phyloP scores from a whole-genome alignment of 129 eudicot genomes.

The sunflower (Helianthus annuus) region DNA sequence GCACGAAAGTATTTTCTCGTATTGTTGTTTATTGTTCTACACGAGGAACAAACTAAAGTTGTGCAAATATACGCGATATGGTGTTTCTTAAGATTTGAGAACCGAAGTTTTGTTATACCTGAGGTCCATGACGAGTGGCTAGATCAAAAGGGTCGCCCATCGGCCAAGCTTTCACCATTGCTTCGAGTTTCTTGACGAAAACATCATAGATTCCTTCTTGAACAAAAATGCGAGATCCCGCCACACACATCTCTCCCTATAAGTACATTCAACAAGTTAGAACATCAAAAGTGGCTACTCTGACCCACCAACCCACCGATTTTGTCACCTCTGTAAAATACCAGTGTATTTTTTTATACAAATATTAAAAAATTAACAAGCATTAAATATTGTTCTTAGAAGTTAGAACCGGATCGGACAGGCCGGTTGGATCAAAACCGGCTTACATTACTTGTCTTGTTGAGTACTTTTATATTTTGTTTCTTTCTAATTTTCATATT shows the following conservation, averaged over 20 bases:
- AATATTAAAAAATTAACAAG: too few relatives aligned
- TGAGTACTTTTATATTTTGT: too few relatives aligned
- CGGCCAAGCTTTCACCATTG: conserved; percentile 52
- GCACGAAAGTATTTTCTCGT: too few relatives aligned
- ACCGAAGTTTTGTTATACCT: conserved; percentile 20
- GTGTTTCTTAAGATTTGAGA: background rate
- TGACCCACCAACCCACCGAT: too few relatives aligned
- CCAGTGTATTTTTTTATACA: too few relatives aligned
- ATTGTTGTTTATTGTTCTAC: too few relatives aligned
- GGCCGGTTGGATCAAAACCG: too few relatives aligned
- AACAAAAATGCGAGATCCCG: conserved; percentile 64
- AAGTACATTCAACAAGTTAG: background rate
- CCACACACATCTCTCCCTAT: conserved; percentile 85
- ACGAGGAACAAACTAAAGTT: background rate
- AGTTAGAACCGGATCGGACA: too few relatives aligned
- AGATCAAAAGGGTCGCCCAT: conserved; percentile 83
- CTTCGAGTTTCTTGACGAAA: conserved; percentile 43
- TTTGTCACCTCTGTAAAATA: too few relatives aligned
- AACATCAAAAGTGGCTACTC: background rate
- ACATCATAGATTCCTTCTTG: conserved; percentile 78
- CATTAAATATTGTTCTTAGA: too few relatives aligned
- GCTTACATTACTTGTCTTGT: too few relatives aligned
- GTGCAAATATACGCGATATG: background rate
- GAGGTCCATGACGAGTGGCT: conserved; percentile 74
- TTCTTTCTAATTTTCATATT: too few relatives aligned